Evolutionary conservation across 306 rosid genomes (phyloP).

Genomic region (Abrus precatorius): DNA sequence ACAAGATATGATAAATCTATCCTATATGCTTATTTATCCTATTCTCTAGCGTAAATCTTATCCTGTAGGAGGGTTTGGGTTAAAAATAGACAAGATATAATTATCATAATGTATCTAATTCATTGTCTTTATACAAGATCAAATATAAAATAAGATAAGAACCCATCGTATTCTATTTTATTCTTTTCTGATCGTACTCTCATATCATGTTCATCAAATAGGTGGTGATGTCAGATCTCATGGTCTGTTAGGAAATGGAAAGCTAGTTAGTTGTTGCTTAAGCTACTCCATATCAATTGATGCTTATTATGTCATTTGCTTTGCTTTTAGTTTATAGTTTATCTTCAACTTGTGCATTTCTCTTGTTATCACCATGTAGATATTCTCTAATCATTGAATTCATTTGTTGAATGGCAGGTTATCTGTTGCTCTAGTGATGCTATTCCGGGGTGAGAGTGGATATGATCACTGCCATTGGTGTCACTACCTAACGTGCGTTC

Average conservation of each 20-base stretch:
- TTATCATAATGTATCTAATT: no score
- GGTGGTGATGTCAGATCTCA: background rate
- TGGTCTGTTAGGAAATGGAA: background rate
- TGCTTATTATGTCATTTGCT: conserved; percentile 13
- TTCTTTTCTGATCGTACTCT: no score
- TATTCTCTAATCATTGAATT: conserved; percentile 42
- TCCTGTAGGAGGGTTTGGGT: no score
- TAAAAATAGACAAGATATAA: no score
- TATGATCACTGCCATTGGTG: conserved; percentile 84
- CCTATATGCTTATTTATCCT: no score
- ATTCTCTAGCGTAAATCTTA: no score
- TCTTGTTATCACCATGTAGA: background rate
- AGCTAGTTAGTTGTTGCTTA: background rate
- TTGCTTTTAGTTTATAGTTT: conserved; percentile 24
- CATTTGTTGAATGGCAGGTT: conserved; percentile 58
- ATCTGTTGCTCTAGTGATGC: conserved; percentile 66
- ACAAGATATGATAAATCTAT: no score
- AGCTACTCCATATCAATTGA: background rate
- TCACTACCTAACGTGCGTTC: conserved; percentile 74
- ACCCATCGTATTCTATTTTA: no score
- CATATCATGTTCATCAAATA: background rate
- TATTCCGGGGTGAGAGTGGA: conserved; percentile 67
- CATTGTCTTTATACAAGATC: no score
- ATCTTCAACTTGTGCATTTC: conserved; percentile 4
- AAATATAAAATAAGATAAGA: no score